Evolutionary conservation across 768 basidiomycete species (phyloP).

Genomic region (Hericium rajendrae): DNA sequence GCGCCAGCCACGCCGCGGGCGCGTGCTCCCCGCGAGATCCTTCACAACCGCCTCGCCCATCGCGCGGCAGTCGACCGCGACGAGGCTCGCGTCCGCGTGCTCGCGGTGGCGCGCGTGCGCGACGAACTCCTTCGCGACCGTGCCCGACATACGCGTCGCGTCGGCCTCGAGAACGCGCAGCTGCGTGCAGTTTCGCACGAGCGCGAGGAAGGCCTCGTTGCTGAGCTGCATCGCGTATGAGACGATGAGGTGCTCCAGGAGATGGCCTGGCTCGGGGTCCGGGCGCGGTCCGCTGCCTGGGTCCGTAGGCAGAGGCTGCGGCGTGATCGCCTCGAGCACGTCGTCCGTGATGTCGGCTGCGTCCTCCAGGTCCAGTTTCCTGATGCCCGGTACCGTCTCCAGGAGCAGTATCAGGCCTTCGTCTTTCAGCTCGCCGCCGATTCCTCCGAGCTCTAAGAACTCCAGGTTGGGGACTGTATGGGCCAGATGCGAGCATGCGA

Average conservation of each 20-base stretch:
- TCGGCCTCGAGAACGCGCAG: constrained; percentile 70
- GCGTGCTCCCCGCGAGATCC: constrained; percentile 47
- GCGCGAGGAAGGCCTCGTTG: constrained; percentile 49
- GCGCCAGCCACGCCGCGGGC: constrained; percentile 68
- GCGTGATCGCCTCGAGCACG: constrained; percentile 59
- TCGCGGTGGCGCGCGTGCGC: constrained; percentile 39
- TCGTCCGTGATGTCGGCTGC: constrained; percentile 64
- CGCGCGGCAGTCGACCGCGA: constrained; percentile 68
- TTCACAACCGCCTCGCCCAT: constrained; percentile 53
- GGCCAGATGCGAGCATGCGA: constrained; percentile 64
- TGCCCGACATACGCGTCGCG: constrained; percentile 59
- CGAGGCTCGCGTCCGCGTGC: constrained; percentile 42
- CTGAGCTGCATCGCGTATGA: constrained; percentile 58
- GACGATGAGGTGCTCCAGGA: constrained; percentile 61
- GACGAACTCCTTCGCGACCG: constrained; percentile 61
- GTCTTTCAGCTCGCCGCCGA: constrained; percentile 60
- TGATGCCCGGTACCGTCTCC: constrained; percentile 56
- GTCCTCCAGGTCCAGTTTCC: constrained; percentile 80
- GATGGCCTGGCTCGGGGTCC: constrained; percentile 36
- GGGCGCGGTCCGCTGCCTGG: constrained; percentile 11
- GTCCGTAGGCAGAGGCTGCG: constrained; percentile 18
- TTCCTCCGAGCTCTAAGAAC: constrained; percentile 69
- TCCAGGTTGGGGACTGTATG: constrained; percentile 63
- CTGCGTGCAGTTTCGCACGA: constrained; percentile 54
- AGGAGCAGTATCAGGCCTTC: constrained; percentile 69